Evolutionary conservation across 176 grass and related monocot genomes (phyloP), one percentile per base, ranked within the genome.

Genomic region (Oryza meridionalis): DNA sequence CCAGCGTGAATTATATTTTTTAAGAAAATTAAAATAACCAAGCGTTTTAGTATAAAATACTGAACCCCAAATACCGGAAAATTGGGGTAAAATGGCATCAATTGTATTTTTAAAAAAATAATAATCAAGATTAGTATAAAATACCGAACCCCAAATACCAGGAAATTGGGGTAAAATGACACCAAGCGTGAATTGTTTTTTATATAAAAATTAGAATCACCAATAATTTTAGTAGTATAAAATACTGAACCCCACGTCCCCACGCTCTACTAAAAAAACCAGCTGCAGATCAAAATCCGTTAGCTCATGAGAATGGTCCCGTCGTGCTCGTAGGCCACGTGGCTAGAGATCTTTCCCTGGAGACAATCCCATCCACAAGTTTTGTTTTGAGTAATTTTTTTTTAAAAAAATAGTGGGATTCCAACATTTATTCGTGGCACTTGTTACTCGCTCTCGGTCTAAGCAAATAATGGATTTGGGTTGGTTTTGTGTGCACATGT

Each of bases 231-330:
- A 35, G 33, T 31, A 35, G 37, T 38, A 6, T 38, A 38, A 40
- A 40, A 40, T 40, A 40, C 7, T 7, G 38, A 40, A 40, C 38
- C 38, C 13, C 47, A 50, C 12, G 16, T 31, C 29, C 29, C 29
- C 29, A 4, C 33, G 4, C 33, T 19, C 16, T 55, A 55, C 50
- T 55, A 55, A 55, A 61, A 61, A 62, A 62, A 62, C 58, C n/a
- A 24, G n/a, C n/a, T 22, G 21, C 76, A 59, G n/a, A 85, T 79
- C 69, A 80, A 86, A 86, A 86, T 73, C 76, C 69, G 19, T n/a
- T 43, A 22, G 58, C 58, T n/a, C 21, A 62, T 4, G 58, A 62
- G n/a, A 62, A 24, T 9, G 58, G 58, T 8, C 58, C 58, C 21
- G 53, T 58, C 53, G 53, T 58, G 16, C 19, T 58, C 53, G 7